phyloP scores from a whole-genome alignment of 495 filamentous ascomycete species.

The Aspergillus campestris region DNA sequence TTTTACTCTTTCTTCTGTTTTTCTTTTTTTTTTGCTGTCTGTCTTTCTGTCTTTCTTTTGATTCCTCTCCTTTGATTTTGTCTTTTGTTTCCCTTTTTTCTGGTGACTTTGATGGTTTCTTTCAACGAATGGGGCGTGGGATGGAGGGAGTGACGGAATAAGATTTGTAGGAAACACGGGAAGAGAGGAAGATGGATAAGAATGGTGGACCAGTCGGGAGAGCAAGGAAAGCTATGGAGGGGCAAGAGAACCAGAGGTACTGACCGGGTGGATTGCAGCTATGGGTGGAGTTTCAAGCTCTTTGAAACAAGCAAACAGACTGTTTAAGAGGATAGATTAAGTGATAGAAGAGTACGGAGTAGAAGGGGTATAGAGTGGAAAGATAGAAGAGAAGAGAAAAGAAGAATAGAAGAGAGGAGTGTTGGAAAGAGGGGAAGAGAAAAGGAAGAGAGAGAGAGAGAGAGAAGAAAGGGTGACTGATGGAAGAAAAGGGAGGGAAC shows the following conservation, averaged over 20 bases:
- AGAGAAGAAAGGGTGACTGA: constrained; percentile 6
- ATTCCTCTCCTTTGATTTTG: not conserved
- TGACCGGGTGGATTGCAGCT: not conserved
- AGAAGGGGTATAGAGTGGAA: too few relatives aligned
- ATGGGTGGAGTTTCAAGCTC: not conserved
- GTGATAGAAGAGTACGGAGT: too few relatives aligned
- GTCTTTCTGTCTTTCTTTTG: not conserved
- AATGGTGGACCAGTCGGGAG: not conserved
- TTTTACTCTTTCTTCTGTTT: not conserved
- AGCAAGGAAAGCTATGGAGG: not conserved
- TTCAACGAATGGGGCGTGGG: not conserved
- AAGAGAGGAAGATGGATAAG: not conserved
- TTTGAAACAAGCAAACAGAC: not conserved
- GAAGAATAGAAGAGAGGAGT: constrained; percentile 1
- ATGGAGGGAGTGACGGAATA: too few relatives aligned
- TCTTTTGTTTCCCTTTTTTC: not conserved
- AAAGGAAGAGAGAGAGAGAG: constrained; percentile 10
- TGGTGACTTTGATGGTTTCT: not conserved
- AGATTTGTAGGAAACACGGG: not conserved
- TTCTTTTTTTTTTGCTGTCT: not conserved
- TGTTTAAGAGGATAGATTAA: too few relatives aligned
- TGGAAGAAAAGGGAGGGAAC: not conserved
- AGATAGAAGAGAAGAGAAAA: constrained; percentile 4
- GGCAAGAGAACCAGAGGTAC: not conserved
- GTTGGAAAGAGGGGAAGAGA: not conserved